Conservation (phyloP, 2,329 filamentous ascomycete species). For the Triangularia setosa region DNA sequence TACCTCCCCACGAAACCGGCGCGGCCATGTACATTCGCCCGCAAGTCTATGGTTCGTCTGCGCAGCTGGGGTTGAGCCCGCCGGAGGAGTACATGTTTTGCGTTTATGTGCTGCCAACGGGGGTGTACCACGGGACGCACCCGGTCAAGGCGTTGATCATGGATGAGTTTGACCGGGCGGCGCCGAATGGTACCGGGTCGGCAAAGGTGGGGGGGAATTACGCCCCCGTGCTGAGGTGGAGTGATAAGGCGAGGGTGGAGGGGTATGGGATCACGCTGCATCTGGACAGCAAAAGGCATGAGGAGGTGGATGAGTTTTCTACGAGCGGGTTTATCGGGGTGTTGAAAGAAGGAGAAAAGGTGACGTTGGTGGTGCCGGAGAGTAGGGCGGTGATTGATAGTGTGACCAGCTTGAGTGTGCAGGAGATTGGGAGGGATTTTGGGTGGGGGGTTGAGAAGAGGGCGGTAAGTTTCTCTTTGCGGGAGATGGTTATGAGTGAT, state of each 20-base stretch:
- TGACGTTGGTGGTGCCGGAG: constrained; percentile 79
- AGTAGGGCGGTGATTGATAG: constrained; percentile 83
- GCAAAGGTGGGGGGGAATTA: constrained; percentile 98
- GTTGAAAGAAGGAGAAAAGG: constrained; percentile 53
- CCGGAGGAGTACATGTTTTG: constrained; percentile 90
- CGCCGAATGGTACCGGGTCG: constrained; percentile 83
- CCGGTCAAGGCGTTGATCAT: constrained; percentile 85
- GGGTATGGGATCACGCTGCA: constrained; percentile 95
- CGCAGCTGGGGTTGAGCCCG: constrained; percentile 80
- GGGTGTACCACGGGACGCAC: constrained; percentile 87
- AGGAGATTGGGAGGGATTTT: constrained; percentile 69
- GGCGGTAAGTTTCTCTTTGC: constrained; percentile 43
- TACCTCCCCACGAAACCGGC: constrained; percentile 83
- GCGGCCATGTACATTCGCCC: constrained; percentile 92
- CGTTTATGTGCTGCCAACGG: constrained; percentile 87
- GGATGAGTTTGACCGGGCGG: constrained; percentile 88
- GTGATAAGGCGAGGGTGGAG: constrained; percentile 70
- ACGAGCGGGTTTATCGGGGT: constrained; percentile 91
- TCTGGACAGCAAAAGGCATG: constrained; percentile 77
- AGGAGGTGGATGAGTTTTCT: constrained; percentile 91
- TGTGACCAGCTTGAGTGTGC: constrained; percentile 76
- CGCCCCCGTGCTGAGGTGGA: constrained; percentile 84
- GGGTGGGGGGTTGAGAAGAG: constrained; percentile 83
- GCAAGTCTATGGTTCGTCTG: constrained; percentile 79
- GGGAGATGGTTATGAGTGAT: neutral